Percentiles rank a stretch among this genome's conserved stretches.
phyloP scores from a whole-genome alignment of 1,284 basidiomycete genomes.

The Ustilago tritici region DNA sequence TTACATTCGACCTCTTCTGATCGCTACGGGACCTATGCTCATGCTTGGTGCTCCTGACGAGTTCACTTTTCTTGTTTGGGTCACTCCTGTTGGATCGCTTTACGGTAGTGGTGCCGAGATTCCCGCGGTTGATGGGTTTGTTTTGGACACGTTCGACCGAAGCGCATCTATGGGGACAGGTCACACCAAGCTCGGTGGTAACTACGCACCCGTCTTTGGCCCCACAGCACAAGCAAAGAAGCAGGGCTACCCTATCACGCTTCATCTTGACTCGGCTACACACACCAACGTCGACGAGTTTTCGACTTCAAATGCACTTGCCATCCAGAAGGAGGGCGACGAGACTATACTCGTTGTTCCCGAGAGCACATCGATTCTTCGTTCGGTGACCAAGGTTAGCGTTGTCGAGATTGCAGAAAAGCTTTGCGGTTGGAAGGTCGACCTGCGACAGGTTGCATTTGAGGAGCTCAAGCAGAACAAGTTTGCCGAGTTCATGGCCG shows the following conservation, averaged over 20 bases:
- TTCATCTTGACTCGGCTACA: constrained; percentile 64
- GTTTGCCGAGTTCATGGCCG: constrained; percentile 64
- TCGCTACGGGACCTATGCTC: constrained; percentile 66
- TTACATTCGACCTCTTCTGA: constrained; percentile 63
- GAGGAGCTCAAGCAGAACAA: constrained; percentile 51
- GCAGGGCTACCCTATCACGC: constrained; percentile 69
- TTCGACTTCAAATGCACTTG: constrained; percentile 69
- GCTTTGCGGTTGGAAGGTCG: constrained; percentile 68
- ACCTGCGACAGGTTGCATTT: constrained; percentile 65
- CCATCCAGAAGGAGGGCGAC: constrained; percentile 51
- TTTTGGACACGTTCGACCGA: constrained; percentile 69
- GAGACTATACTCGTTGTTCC: constrained; percentile 50
- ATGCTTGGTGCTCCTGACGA: constrained; percentile 65
- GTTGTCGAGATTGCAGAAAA: constrained; percentile 65
- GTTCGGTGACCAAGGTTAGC: constrained; percentile 57
- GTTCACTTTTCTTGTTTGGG: constrained; percentile 70
- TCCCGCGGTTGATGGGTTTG: constrained; percentile 68
- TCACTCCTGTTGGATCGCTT: constrained; percentile 68
- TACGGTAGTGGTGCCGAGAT: constrained; percentile 66
- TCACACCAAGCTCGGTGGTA: constrained; percentile 68
- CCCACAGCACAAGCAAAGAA: constrained; percentile 66
- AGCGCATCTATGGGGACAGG: constrained; percentile 67
- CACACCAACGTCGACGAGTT: constrained; percentile 69
- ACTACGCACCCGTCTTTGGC: constrained; percentile 68
- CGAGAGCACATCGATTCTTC: constrained; percentile 53